These are phyloP conservation scores for Vigna radiata DNA, from an alignment of 306 rosid species.

Conservation along the genomic window DNA sequence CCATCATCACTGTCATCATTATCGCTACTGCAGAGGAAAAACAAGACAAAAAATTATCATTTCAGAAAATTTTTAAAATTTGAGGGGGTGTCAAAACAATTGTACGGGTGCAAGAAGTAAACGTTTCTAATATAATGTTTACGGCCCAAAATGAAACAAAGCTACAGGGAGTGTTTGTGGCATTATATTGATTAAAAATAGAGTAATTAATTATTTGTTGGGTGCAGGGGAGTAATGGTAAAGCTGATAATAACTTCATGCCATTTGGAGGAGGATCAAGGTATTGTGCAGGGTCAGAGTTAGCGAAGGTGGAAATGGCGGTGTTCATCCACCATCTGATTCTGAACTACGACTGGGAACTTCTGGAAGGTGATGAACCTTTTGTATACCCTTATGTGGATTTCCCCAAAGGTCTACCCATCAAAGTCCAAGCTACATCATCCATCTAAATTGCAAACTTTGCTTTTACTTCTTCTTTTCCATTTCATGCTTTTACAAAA, in stretches of 20 bases:
- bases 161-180: too few species aligned
- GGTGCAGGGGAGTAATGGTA: constrained; percentile 50
- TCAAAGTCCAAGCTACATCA: constrained; percentile 61
- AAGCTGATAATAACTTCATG: constrained; percentile 59
- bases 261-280: constrained; percentile 97
- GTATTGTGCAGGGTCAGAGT: constrained; percentile 85
- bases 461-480: neutral
- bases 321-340: constrained; percentile 91
- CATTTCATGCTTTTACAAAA: neutral
- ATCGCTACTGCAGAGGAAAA: too few species aligned
- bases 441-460: neutral
- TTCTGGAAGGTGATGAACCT: constrained; percentile 69
- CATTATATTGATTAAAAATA: too few species aligned
- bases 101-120: too few species aligned
- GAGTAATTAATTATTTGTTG: too few species aligned
- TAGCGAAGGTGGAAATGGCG: constrained; percentile 95
- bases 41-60: too few species aligned
- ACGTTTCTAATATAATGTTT: too few species aligned
- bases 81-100: too few species aligned
- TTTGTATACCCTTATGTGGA: constrained; percentile 81
- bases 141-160: too few species aligned
- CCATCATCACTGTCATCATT: too few species aligned
- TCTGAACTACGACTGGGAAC: constrained; percentile 79
- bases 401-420: constrained; percentile 80
- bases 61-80: too few species aligned